A percentile compares a stretch with the other conserved stretches of the same genome.
Conservation (phyloP, 1,284 basidiomycete species). For the Sanghuangporus sanghuang region DNA sequence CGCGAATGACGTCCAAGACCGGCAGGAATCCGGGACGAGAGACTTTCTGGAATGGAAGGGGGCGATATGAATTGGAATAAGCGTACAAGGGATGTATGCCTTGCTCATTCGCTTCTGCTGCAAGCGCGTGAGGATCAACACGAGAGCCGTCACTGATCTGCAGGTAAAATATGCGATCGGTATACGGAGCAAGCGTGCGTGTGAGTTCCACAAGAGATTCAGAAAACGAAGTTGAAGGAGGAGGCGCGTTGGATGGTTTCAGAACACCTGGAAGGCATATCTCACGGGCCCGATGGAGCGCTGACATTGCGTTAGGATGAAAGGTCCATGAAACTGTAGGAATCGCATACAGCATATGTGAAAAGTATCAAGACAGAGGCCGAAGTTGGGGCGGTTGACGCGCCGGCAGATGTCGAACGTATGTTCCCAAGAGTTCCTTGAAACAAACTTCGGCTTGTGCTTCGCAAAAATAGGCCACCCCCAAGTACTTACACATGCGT, state of each 20-base stretch:
- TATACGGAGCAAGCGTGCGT: constrained; percentile 18
- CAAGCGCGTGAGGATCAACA: constrained; percentile 19
- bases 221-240: background rate
- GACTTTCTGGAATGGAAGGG: constrained; percentile 23
- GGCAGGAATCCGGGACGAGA: constrained; percentile 25
- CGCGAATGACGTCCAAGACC: constrained; percentile 27
- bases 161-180: constrained; percentile 29
- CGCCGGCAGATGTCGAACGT: constrained; percentile 30
- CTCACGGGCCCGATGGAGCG: constrained; percentile 21
- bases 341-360: constrained; percentile 25
- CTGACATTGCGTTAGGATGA: constrained; percentile 20
- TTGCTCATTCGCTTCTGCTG: constrained; percentile 23
- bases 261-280: constrained; percentile 15
- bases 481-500: constrained; percentile 25
- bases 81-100: constrained; percentile 26
- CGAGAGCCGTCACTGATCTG: constrained; percentile 29
- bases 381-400: constrained; percentile 29
- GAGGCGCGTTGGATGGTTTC: constrained; percentile 20
- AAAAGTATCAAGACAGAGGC: constrained; percentile 30
- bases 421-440: constrained; percentile 29
- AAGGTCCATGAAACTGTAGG: background rate
- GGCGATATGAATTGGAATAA: constrained; percentile 29
- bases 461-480: background rate
- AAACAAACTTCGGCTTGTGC: background rate
- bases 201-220: constrained; percentile 21